phyloP scores from a whole-genome alignment of 208 protist genomes.

The Phytomonas sp. region DNA sequence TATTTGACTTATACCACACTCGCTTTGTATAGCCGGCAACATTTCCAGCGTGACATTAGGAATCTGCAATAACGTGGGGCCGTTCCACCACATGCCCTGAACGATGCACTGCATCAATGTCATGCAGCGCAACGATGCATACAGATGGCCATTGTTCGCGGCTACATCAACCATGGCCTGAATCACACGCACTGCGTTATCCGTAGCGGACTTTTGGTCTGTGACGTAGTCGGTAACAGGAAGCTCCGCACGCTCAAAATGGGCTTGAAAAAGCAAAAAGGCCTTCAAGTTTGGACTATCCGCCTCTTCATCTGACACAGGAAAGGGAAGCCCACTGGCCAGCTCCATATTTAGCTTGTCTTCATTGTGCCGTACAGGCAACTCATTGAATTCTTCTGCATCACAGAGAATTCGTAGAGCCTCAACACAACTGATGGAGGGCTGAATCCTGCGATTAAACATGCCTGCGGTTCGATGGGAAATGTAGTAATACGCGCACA shows the following conservation, averaged over 20 bases:
- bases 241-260: constrained; percentile 88
- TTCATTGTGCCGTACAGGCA: constrained; percentile 99
- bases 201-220: constrained; percentile 96
- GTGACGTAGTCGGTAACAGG: constrained; percentile 98
- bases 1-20: constrained; percentile 50
- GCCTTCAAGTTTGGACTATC: constrained; percentile 95
- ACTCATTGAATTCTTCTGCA: constrained; percentile 93
- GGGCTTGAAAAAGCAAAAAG: constrained; percentile 96
- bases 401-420: constrained; percentile 87
- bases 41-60: constrained; percentile 73
- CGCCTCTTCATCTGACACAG: constrained; percentile 52
- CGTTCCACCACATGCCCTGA: constrained; percentile 88
- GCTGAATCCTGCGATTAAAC: constrained; percentile 82
- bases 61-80: constrained; percentile 80
- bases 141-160: constrained; percentile 91
- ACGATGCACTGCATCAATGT: constrained; percentile 92
- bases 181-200: constrained; percentile 96
- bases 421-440: constrained; percentile 40
- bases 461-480: constrained; percentile 89
- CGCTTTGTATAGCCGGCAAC: constrained; percentile 42
- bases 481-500: constrained; percentile 99
- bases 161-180: constrained; percentile 94
- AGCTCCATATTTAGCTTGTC: constrained; percentile 94
- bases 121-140: constrained; percentile 85
- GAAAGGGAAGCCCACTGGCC: constrained; percentile 49